Conservation (phyloP, 768 basidiomycete species). For the Macrolepiota albuminosa region DNA sequence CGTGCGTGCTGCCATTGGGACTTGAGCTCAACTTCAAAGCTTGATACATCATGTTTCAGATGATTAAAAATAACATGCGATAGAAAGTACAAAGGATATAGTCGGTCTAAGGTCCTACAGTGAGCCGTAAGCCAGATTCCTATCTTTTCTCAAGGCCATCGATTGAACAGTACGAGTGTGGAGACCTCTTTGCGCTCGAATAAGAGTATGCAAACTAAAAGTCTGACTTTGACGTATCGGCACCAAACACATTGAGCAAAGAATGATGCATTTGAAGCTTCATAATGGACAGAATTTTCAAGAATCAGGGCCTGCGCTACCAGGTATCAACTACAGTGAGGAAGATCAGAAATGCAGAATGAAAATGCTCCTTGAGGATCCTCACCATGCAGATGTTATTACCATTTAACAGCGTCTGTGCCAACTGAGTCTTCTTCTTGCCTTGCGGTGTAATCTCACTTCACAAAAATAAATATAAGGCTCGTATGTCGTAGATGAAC, state of each 20-base stretch:
- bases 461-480: background rate
- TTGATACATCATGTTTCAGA: background rate
- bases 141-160: background rate
- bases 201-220: background rate
- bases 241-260: background rate
- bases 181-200: background rate
- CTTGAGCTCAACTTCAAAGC: too few species aligned
- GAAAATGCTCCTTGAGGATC: background rate
- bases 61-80: background rate
- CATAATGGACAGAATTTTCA: background rate
- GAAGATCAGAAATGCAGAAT: constrained; percentile 1
- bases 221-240: background rate
- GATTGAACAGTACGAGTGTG: background rate
- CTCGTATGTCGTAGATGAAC: background rate
- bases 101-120: background rate
- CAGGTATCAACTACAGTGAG: constrained; percentile 56
- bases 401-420: constrained; percentile 88
- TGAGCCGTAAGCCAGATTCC: background rate
- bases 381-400: constrained; percentile 96
- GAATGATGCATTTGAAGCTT: background rate
- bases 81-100: background rate
- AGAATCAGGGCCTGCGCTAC: constrained; percentile 60
- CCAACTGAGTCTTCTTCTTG: constrained; percentile 73
- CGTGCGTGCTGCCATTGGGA: too few species aligned
- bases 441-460: constrained; percentile 88